phyloP scores from a whole-genome alignment of 257 asterid genomes.

The Petrea volubilis region DNA sequence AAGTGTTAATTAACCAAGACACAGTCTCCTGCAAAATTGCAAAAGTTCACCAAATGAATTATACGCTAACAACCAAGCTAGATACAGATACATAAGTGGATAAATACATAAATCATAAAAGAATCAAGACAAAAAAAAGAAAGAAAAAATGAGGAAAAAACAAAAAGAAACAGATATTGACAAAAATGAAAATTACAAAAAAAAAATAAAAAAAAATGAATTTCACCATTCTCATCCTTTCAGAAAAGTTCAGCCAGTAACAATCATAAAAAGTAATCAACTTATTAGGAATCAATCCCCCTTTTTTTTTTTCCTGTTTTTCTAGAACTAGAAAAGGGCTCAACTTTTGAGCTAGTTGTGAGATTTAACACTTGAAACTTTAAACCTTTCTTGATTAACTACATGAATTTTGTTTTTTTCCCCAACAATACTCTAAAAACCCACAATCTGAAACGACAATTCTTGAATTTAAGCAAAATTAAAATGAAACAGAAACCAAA shows the following conservation, averaged over 20 bases:
- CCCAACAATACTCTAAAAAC: no score
- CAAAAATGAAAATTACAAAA: no score
- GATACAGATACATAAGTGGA: background rate
- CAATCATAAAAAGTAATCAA: no score
- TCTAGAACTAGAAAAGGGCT: background rate
- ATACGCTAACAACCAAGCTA: no score
- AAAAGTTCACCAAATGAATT: conserved; percentile 15
- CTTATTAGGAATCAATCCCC: background rate
- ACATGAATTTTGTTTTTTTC: no score
- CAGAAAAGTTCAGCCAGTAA: no score
- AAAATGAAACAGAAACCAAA: background rate
- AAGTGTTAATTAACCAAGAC: background rate
- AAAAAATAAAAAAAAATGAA: background rate
- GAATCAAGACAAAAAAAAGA: background rate
- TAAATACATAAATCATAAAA: no score
- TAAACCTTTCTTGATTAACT: background rate
- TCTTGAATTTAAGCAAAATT: background rate
- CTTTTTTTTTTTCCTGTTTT: no score
- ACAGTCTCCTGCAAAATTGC: conserved; percentile 13
- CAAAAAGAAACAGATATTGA: background rate
- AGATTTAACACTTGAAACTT: background rate
- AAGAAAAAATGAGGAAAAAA: background rate
- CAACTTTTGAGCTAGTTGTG: background rate
- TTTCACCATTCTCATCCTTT: background rate
- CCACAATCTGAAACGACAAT: background rate